phyloP scores from a whole-genome alignment of 2,329 filamentous ascomycete species.

The Xylaria sp. region DNA sequence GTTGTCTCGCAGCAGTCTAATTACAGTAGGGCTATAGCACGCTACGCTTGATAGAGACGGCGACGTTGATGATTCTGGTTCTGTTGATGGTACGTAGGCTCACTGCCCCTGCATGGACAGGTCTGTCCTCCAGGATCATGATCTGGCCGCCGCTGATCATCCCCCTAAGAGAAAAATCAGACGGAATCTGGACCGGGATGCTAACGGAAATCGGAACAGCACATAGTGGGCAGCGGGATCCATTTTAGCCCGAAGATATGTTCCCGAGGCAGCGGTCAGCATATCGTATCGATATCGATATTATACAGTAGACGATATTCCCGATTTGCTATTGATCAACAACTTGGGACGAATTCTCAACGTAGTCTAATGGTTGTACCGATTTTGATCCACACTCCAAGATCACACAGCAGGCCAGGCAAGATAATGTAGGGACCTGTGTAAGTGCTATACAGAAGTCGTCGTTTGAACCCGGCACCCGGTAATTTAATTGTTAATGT shows the following conservation, averaged over 20 bases:
- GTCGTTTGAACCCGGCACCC: neutral
- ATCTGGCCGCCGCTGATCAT: conserved; percentile 9
- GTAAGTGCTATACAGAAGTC: neutral
- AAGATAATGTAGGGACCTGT: too few species aligned
- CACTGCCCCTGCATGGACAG: conserved; percentile 19
- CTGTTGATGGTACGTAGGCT: conserved; percentile 19
- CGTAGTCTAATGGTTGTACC: neutral
- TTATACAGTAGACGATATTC: neutral
- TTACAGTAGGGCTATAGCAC: neutral
- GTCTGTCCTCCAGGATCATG: conserved; percentile 2
- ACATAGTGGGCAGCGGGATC: conserved; percentile 3
- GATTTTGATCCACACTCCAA: conserved; percentile 2
- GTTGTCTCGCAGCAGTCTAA: conserved; percentile 19
- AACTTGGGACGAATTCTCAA: neutral
- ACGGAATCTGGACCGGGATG: conserved; percentile 1
- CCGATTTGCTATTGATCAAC: neutral
- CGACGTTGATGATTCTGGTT: too few species aligned
- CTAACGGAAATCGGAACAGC: conserved; percentile 11
- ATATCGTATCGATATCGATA: conserved; percentile 8
- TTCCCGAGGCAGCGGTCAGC: conserved; percentile 19
- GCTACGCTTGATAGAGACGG: conserved; percentile 8
- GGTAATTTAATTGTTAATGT: conserved; percentile 1
- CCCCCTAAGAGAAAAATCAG: neutral
- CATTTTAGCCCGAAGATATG: neutral
- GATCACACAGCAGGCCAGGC: too few species aligned